Conservation (phyloP, 345 rosid genomes). For the Rubroshorea leprosula region DNA sequence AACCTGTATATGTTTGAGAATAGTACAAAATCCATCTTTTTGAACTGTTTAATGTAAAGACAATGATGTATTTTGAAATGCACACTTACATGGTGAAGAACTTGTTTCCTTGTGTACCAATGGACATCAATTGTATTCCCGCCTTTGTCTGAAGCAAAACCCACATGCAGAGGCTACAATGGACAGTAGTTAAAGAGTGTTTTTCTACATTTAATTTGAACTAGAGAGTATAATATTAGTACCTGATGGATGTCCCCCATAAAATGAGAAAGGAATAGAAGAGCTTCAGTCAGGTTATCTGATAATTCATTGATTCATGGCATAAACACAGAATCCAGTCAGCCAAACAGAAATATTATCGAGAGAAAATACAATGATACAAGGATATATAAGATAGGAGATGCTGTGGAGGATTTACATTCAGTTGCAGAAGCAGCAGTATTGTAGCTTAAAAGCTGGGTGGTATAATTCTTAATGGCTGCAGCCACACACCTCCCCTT, state of each 20-base stretch:
- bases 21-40: no score
- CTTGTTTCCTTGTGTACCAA: constrained; percentile 72
- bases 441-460: constrained; percentile 67
- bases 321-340: neutral
- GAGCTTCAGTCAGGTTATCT: constrained; percentile 94
- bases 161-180: constrained; percentile 75
- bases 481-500: constrained; percentile 78
- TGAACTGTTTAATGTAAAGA: no score
- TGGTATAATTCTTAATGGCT: constrained; percentile 82
- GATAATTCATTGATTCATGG: constrained; percentile 6
- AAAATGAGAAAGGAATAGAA: constrained; percentile 81
- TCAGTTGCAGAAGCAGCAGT: constrained; percentile 34
- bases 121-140: constrained; percentile 77
- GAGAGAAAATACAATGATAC: neutral
- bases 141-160: constrained; percentile 71
- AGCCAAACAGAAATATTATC: neutral
- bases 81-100: constrained; percentile 74
- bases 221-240: no score
- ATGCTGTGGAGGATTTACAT: no score
- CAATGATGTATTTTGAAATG: no score
- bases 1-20: no score
- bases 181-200: no score
- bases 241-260: constrained; percentile 95
- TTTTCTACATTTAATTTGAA: no score
- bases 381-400: no score